Percentiles rank a stretch among this genome's conserved stretches.
These are phyloP conservation scores for Collybia mongolica DNA, from an alignment of 768 basidiomycete species.

Conservation along the genomic window DNA sequence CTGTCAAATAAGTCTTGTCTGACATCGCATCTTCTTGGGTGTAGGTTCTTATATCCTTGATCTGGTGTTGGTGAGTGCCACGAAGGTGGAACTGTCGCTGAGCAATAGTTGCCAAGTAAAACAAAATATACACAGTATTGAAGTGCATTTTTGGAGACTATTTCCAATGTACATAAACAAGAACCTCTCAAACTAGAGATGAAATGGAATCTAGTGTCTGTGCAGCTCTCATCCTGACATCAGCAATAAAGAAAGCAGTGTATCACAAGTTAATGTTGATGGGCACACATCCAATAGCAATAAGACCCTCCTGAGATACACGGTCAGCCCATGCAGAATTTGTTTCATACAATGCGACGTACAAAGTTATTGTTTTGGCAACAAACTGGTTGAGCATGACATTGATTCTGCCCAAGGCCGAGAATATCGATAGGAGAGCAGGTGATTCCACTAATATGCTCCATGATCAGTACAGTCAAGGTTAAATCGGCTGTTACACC, in stretches of 20 bases:
- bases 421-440: constrained; percentile 28
- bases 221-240: too few relatives aligned
- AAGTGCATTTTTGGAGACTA: too few relatives aligned
- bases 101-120: neutral
- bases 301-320: constrained; percentile 24
- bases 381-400: constrained; percentile 35
- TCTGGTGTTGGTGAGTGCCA: neutral
- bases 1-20: neutral
- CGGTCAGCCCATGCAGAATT: neutral
- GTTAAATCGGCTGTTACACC: neutral
- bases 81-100: too few relatives aligned
- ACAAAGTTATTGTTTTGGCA: constrained; percentile 33
- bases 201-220: too few relatives aligned
- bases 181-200: too few relatives aligned
- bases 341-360: neutral
- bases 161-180: too few relatives aligned
- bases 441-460: constrained; percentile 19
- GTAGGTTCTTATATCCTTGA: neutral
- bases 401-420: constrained; percentile 22
- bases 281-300: constrained; percentile 38
- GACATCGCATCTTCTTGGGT: too few relatives aligned
- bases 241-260: neutral
- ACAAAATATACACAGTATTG: too few relatives aligned
- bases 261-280: constrained; percentile 24
- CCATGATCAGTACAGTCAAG: neutral